A percentile compares a stretch with the other conserved stretches of the same genome.
These are phyloP conservation scores for Boletellus sp. DNA, from an alignment of 1,284 basidiomycete genomes.

Conservation along the genomic window DNA sequence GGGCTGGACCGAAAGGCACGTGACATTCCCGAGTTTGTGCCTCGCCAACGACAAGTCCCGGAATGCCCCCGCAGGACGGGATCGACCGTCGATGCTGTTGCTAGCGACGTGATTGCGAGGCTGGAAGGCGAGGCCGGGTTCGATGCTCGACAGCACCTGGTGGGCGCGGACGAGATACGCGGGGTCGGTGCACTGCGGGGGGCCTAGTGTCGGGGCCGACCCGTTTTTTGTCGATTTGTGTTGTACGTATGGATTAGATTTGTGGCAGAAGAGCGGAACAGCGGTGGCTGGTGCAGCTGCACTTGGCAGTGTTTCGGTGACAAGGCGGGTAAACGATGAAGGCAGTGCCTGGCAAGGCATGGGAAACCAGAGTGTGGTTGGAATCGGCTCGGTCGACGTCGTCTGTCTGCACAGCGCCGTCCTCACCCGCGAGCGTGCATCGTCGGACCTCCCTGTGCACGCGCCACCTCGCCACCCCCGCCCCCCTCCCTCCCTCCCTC, in stretches of 20 bases:
- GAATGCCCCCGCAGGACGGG: not conserved
- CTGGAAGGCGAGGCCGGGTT: slow-evolving; percentile 22
- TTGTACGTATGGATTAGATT: slow-evolving; percentile 9
- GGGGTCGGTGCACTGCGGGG: slow-evolving; percentile 3
- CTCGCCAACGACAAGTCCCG: slow-evolving; percentile 14
- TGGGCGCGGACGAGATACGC: slow-evolving; percentile 2
- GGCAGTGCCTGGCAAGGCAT: slow-evolving; percentile 1
- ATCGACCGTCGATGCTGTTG: slow-evolving; percentile 9
- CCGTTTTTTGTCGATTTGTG: slow-evolving; percentile 22
- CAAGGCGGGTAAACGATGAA: too few relatives aligned
- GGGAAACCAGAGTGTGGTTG: slow-evolving; percentile 24
- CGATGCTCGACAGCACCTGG: slow-evolving; percentile 1
- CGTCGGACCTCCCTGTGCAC: too few relatives aligned
- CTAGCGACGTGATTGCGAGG: slow-evolving; percentile 21
- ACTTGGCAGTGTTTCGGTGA: too few relatives aligned
- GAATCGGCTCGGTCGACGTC: slow-evolving; percentile 13
- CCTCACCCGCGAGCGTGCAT: not conserved
- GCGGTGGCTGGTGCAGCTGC: too few relatives aligned
- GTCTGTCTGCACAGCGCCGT: slow-evolving; percentile 1
- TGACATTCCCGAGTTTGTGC: slow-evolving; percentile 30
- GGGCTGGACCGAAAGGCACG: slow-evolving; percentile 9
- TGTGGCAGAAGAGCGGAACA: too few relatives aligned
- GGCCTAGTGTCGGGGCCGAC: not conserved
- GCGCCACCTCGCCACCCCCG: slow-evolving; percentile 4
- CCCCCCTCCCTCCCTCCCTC: slow-evolving; percentile 12